Evolutionary conservation across 352 stramenopile genomes (phyloP).

Genomic region (Plasmopara viticola): DNA sequence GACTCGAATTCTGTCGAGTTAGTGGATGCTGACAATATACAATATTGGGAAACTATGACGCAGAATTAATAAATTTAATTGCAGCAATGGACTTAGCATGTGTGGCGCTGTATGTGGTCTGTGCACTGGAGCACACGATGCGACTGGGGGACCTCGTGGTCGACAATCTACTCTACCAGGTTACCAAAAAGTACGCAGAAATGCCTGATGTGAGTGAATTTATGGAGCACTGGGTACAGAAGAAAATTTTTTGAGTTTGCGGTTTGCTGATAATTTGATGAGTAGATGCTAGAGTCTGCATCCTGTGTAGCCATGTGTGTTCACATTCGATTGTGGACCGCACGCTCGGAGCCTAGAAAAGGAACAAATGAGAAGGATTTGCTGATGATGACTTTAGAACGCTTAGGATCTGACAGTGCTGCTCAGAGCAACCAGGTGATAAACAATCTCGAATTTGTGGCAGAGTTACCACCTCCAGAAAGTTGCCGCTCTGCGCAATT

Average conservation of each 20-base stretch:
- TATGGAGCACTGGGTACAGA: not conserved
- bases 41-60: not conserved
- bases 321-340: constrained; percentile 47
- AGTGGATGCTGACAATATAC: not conserved
- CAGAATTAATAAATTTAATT: constrained; percentile 22
- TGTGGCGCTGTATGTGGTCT: constrained; percentile 47
- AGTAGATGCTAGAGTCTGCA: constrained; percentile 22
- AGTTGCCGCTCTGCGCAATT: constrained; percentile 39
- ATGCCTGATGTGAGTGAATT: constrained; percentile 32
- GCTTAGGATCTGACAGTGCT: not conserved
- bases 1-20: not conserved
- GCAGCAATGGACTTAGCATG: constrained; percentile 47
- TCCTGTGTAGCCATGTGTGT: constrained; percentile 38
- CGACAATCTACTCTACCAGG: constrained; percentile 78
- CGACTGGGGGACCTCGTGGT: constrained; percentile 54
- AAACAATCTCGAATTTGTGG: constrained; percentile 12
- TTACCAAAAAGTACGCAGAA: constrained; percentile 65
- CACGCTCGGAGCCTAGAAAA: constrained; percentile 22
- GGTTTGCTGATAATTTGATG: not conserved
- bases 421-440: constrained; percentile 3
- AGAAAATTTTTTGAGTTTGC: not conserved
- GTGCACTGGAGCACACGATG: constrained; percentile 34
- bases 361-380: constrained; percentile 5
- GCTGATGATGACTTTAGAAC: constrained; percentile 9
- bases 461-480: constrained; percentile 38